Percentiles rank a stretch among this genome's conserved stretches.
These are phyloP conservation scores for Peltaster fructicola DNA, from an alignment of 2,329 filamentous ascomycete species.

Conservation along the genomic window DNA sequence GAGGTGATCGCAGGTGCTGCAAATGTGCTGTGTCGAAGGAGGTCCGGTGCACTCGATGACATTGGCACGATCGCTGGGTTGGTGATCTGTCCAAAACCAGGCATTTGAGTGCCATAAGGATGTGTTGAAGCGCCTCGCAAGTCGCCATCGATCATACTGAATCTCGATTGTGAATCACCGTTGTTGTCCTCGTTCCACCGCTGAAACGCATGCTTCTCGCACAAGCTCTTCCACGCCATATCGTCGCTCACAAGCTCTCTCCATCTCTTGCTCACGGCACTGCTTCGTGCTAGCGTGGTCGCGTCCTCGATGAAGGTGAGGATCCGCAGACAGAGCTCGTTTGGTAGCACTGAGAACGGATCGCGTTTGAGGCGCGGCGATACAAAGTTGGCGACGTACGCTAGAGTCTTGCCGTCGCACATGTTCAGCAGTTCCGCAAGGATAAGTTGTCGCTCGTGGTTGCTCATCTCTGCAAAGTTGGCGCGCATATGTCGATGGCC, in stretches of 20 bases:
- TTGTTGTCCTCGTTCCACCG: slow-evolving; percentile 35
- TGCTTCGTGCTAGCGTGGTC: slow-evolving; percentile 78
- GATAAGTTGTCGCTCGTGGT: slow-evolving; percentile 60
- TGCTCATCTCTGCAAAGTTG: slow-evolving; percentile 62
- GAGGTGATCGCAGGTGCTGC: slow-evolving; percentile 27
- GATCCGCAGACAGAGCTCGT: slow-evolving; percentile 84
- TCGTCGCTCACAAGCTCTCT: slow-evolving; percentile 86
- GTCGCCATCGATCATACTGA: no score
- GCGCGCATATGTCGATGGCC: slow-evolving; percentile 55
- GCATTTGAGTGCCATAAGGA: slow-evolving; percentile 12
- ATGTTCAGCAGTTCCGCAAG: slow-evolving; percentile 79
- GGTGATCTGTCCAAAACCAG: slow-evolving; percentile 9
- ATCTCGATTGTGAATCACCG: no score
- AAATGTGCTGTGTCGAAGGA: slow-evolving; percentile 16
- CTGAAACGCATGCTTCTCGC: slow-evolving; percentile 84
- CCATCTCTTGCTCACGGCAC: slow-evolving; percentile 92
- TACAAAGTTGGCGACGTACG: slow-evolving; percentile 92
- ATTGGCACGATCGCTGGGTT: slow-evolving; percentile 19
- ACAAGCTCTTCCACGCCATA: slow-evolving; percentile 95
- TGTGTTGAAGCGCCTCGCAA: no score
- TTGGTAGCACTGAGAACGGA: slow-evolving; percentile 78
- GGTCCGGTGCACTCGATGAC: slow-evolving; percentile 30
- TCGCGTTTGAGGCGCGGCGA: slow-evolving; percentile 90
- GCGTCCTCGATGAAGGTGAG: slow-evolving; percentile 95
- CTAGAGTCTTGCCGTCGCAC: slow-evolving; percentile 87